phyloP scores from a whole-genome alignment of 495 filamentous ascomycete species.

The Neurospora terricola region DNA sequence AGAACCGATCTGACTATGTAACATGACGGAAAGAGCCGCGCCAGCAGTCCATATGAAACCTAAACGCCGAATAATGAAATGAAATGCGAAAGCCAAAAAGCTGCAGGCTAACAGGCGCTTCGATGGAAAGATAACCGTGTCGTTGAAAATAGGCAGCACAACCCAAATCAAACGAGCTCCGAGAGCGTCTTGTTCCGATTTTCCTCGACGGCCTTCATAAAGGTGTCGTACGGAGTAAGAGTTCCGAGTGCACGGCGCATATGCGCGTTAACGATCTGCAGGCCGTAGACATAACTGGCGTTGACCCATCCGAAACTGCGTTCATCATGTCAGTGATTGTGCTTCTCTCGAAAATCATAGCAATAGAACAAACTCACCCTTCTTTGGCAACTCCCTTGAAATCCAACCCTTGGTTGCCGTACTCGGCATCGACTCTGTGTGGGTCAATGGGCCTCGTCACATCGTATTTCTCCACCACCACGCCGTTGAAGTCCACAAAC shows the following conservation, averaged over 20 bases:
- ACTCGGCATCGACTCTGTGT: constrained; percentile 89
- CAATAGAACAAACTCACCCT: constrained; percentile 55
- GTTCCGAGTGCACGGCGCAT: constrained; percentile 77
- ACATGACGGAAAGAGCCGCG: neutral
- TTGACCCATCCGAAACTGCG: constrained; percentile 96
- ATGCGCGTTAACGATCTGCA: constrained; percentile 74
- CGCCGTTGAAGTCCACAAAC: constrained; percentile 94
- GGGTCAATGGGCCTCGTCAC: constrained; percentile 82
- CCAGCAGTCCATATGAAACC: neutral
- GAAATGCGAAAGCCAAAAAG: neutral
- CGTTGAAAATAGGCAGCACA: neutral
- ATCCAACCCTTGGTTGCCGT: constrained; percentile 88
- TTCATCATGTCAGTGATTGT: constrained; percentile 16
- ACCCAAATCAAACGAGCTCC: constrained; percentile 19
- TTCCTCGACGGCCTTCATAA: constrained; percentile 41
- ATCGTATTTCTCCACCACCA: constrained; percentile 98
- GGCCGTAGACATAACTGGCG: constrained; percentile 84
- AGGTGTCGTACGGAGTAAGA: constrained; percentile 73
- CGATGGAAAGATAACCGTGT: neutral
- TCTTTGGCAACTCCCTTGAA: constrained; percentile 92
- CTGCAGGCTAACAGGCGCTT: neutral
- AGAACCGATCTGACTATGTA: neutral
- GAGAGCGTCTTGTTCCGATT: constrained; percentile 34
- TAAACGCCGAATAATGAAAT: neutral
- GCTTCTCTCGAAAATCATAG: neutral